phyloP scores from a whole-genome alignment of 768 basidiomycete species.

The Daedalea quercina region DNA sequence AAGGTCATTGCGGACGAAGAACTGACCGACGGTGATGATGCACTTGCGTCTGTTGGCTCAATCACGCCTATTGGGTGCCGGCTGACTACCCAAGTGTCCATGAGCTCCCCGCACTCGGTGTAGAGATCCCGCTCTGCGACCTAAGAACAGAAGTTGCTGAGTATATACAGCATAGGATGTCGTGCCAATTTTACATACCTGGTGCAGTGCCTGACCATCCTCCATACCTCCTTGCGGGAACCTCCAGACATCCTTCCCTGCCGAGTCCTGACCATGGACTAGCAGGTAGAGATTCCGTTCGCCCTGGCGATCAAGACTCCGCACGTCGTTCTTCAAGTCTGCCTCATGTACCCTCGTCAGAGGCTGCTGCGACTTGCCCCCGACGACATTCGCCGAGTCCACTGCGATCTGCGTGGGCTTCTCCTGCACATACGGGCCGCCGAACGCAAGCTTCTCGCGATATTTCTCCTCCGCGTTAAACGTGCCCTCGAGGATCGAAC shows the following conservation, averaged over 20 bases:
- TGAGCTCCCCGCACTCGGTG: conserved; percentile 67
- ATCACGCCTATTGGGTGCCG: conserved; percentile 81
- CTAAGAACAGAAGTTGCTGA: conserved; percentile 30
- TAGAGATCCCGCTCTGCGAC: conserved; percentile 68
- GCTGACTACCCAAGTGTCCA: conserved; percentile 95
- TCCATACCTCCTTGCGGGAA: conserved; percentile 68
- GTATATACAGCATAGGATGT: background rate
- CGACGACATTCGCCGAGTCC: conserved; percentile 16
- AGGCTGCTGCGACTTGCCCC: conserved; percentile 54
- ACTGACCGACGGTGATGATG: conserved; percentile 29
- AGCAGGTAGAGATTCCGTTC: conserved; percentile 88
- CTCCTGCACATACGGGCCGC: conserved; percentile 20
- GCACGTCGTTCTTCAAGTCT: conserved; percentile 53
- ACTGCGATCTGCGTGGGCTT: conserved; percentile 31
- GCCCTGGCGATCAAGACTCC: conserved; percentile 75
- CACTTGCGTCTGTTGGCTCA: conserved; percentile 33
- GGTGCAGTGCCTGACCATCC: conserved; percentile 67
- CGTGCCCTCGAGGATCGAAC: conserved; percentile 75
- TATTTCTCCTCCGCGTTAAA: conserved; percentile 72
- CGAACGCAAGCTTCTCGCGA: conserved; percentile 71
- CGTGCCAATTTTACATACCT: conserved; percentile 40
- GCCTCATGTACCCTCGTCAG: conserved; percentile 55
- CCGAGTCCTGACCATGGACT: conserved; percentile 42
- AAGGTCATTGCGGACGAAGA: background rate
- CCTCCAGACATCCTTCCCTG: conserved; percentile 58